These are phyloP conservation scores for Plasmodium vinckei DNA, from an alignment of 169 alveolate genomes.

Conservation along the genomic window DNA sequence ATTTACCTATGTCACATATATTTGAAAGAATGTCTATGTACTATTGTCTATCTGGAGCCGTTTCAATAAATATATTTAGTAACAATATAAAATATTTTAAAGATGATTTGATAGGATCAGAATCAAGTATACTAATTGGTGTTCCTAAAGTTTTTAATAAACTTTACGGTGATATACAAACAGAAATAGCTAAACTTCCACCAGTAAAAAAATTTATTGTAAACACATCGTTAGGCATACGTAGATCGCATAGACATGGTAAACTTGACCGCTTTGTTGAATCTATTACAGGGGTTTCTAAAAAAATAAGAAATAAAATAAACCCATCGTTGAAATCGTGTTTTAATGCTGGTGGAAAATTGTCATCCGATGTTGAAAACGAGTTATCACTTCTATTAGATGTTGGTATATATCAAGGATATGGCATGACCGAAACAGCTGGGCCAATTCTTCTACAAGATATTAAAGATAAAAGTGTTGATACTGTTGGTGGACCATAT, in stretches of 20 bases:
- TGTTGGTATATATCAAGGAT: slow-evolving; percentile 35
- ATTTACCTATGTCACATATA: slow-evolving; percentile 96
- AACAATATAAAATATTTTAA: slow-evolving; percentile 21
- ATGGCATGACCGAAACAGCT: slow-evolving; percentile 64
- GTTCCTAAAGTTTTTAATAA: slow-evolving; percentile 59
- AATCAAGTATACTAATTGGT: slow-evolving; percentile 22
- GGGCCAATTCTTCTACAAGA: slow-evolving; percentile 47
- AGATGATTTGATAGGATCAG: background rate
- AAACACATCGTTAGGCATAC: background rate
- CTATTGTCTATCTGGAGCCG: slow-evolving; percentile 7
- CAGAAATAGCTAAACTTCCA: slow-evolving; percentile 28
- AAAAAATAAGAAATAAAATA: slow-evolving; percentile 38
- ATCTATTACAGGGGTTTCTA: slow-evolving; percentile 12
- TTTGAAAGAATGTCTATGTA: slow-evolving; percentile 91
- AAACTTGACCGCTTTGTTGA: slow-evolving; percentile 6
- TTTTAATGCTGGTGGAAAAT: slow-evolving; percentile 54
- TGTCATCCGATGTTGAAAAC: slow-evolving; percentile 25
- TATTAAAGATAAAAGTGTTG: background rate
- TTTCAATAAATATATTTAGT: slow-evolving; percentile 41
- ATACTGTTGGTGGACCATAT: slow-evolving; percentile 42
- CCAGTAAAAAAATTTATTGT: slow-evolving; percentile 22
- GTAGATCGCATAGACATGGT: slow-evolving; percentile 1
- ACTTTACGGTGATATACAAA: slow-evolving; percentile 17
- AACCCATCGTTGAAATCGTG: slow-evolving; percentile 17
- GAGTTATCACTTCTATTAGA: slow-evolving; percentile 23